Percentiles rank a stretch among this genome's conserved stretches.
phyloP scores from a whole-genome alignment of 2,329 filamentous ascomycete species.

The Fusarium paranaense region DNA sequence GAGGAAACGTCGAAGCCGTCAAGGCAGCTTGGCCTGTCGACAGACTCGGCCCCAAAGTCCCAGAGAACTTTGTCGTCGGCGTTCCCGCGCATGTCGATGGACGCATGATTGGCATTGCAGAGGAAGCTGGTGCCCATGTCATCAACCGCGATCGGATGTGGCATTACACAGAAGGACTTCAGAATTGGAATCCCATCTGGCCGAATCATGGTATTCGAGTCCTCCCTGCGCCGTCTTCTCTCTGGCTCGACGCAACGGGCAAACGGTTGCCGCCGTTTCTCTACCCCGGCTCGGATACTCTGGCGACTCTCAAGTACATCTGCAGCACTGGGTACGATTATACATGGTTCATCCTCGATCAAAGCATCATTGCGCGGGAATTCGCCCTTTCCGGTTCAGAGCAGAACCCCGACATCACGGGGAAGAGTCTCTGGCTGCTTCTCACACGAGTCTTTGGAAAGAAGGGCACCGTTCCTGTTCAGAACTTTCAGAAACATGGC shows the following conservation, averaged over 20 bases:
- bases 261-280: conserved; percentile 67
- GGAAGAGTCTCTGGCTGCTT: conserved; percentile 66
- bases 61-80: conserved; percentile 67
- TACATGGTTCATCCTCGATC: conserved; percentile 71
- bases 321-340: conserved; percentile 72
- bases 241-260: conserved; percentile 72
- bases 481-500: conserved; percentile 69
- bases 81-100: conserved; percentile 75
- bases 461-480: conserved; percentile 66
- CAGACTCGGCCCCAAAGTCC: conserved; percentile 66
- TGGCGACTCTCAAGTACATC: conserved; percentile 69
- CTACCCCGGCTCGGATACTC: conserved; percentile 68
- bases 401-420: conserved; percentile 71
- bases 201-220: conserved; percentile 70
- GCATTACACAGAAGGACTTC: conserved; percentile 73
- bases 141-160: conserved; percentile 74
- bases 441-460: conserved; percentile 63
- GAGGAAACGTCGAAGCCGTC: conserved; percentile 70
- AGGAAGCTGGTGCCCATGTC: conserved; percentile 63
- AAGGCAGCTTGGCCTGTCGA: conserved; percentile 69
- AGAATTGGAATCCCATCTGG: conserved; percentile 74
- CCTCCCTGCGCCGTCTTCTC: conserved; percentile 69
- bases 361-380: conserved; percentile 69
- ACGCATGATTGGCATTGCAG: conserved; percentile 69
- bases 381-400: conserved; percentile 72